These are phyloP conservation scores for Candida tammaniensis DNA, from an alignment of 805 yeast genomes.

Conservation along the genomic window DNA sequence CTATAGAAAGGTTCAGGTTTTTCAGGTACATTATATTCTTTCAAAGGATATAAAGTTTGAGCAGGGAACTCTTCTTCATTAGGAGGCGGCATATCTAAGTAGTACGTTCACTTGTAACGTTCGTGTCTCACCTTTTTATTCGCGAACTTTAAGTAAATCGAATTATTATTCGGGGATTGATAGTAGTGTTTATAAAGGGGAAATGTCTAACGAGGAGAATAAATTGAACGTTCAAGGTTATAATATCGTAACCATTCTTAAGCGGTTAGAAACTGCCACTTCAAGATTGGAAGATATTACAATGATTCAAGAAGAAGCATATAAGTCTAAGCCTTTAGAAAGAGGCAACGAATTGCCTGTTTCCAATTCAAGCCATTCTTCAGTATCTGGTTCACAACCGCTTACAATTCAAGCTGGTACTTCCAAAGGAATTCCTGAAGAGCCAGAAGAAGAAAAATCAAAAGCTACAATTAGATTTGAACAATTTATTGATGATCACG, in stretches of 20 bases:
- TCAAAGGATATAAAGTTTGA: conserved; percentile 39
- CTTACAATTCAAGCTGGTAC: not conserved
- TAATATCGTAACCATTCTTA: conserved; percentile 72
- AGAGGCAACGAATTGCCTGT: conserved; percentile 2
- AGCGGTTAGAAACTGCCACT: conserved; percentile 86
- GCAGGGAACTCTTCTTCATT: conserved; percentile 33
- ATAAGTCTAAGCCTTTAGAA: conserved; percentile 3
- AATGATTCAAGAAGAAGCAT: conserved; percentile 63
- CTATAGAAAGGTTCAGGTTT: conserved; percentile 46
- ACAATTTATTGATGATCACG: conserved; percentile 45
- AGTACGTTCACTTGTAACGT: no score
- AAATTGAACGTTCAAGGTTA: conserved; percentile 72
- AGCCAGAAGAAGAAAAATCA: conserved; percentile 22
- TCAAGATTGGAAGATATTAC: conserved; percentile 89
- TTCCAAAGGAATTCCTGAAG: not conserved
- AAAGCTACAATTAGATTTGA: conserved; percentile 54
- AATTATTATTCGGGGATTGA: no score
- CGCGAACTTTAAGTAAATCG: no score
- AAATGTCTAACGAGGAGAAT: conserved; percentile 37
- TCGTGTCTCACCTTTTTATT: no score
- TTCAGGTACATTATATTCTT: conserved; percentile 37
- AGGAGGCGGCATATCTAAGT: conserved; percentile 13
- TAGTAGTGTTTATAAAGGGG: no score
- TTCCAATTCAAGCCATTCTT: conserved; percentile 3
- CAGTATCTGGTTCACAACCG: conserved; percentile 6